Percentiles rank a stretch among this genome's conserved stretches.
Evolutionary conservation across 768 basidiomycete genomes (phyloP).

Genomic region (Suillus alpinus): DNA sequence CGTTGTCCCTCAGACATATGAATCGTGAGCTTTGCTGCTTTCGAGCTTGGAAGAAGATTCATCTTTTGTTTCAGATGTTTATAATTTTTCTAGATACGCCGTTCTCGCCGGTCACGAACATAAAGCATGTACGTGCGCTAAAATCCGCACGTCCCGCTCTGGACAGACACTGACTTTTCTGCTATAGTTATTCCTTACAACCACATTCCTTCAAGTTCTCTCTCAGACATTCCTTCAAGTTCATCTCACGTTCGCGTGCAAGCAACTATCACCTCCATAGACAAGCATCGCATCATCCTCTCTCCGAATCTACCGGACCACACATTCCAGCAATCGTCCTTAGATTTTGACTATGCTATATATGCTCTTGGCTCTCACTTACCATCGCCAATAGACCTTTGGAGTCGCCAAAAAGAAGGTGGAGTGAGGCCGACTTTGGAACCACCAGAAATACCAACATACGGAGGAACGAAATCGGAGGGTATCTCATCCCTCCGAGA

Average conservation of each 20-base stretch:
- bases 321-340: slow-evolving; percentile 13
- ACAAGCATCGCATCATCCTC: slow-evolving; percentile 34
- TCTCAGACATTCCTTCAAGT: background rate
- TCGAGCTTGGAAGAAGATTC: background rate
- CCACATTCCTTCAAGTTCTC: slow-evolving; percentile 39
- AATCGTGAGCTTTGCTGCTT: slow-evolving; percentile 35
- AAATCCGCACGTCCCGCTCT: background rate
- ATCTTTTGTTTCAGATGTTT: slow-evolving; percentile 39
- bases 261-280: slow-evolving; percentile 42
- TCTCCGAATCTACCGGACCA: background rate
- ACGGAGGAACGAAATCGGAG: slow-evolving; percentile 45
- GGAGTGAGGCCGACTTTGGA: background rate
- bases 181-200: slow-evolving; percentile 51
- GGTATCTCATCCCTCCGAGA: slow-evolving; percentile 49
- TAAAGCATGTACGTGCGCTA: slow-evolving; percentile 50
- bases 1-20: slow-evolving; percentile 35
- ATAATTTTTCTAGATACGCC: slow-evolving; percentile 56
- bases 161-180: slow-evolving; percentile 1
- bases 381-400: slow-evolving; percentile 53
- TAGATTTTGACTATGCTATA: slow-evolving; percentile 56
- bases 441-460: slow-evolving; percentile 10
- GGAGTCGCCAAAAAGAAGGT: slow-evolving; percentile 30
- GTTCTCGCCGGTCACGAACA: slow-evolving; percentile 61
- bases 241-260: slow-evolving; percentile 38
- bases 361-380: slow-evolving; percentile 62